Percentiles rank a stretch among this genome's conserved stretches.
These are phyloP conservation scores for Epichloe glyceriae DNA, from an alignment of 2,329 filamentous ascomycete species.

Conservation along the genomic window DNA sequence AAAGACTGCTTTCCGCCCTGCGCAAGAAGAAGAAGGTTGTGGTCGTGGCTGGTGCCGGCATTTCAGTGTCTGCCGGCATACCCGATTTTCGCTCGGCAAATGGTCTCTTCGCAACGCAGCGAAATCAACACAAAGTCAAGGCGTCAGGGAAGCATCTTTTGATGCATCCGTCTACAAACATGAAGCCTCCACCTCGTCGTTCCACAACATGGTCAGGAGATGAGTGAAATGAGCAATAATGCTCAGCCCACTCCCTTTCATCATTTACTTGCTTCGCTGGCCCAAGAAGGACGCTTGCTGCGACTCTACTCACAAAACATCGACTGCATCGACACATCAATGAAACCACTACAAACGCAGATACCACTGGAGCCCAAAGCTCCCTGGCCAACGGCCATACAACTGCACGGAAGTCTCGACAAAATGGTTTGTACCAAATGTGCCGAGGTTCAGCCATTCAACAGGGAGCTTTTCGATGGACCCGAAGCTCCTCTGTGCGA, in stretches of 20 bases:
- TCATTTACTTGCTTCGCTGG: conserved; percentile 80
- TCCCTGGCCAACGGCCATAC: conserved; percentile 87
- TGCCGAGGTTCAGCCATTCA: conserved; percentile 59
- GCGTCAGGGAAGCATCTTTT: conserved; percentile 79
- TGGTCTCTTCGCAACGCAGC: conserved; percentile 76
- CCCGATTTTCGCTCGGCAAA: conserved; percentile 90
- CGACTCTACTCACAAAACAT: conserved; percentile 96
- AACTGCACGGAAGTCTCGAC: conserved; percentile 83
- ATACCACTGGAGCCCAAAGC: conserved; percentile 73
- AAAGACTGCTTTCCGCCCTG: conserved; percentile 59
- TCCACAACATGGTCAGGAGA: conserved; percentile 93
- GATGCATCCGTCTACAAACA: conserved; percentile 97
- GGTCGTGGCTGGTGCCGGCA: conserved; percentile 89
- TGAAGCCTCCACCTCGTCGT: conserved; percentile 73
- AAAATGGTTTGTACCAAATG: conserved; percentile 98
- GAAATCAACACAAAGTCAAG: conserved; percentile 80
- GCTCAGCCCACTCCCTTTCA: conserved; percentile 83
- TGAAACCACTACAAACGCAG: conserved; percentile 66
- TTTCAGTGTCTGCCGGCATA: conserved; percentile 92
- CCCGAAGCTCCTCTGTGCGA: conserved; percentile 70
- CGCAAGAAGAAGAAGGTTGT: conserved; percentile 93
- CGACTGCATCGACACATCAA: conserved; percentile 79
- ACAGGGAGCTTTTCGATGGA: conserved; percentile 69
- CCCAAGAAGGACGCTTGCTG: conserved; percentile 73
- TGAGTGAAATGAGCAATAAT: conserved; percentile 64